phyloP scores from a whole-genome alignment of 148 eudicot species.

The Heliosperma pusillum region DNA sequence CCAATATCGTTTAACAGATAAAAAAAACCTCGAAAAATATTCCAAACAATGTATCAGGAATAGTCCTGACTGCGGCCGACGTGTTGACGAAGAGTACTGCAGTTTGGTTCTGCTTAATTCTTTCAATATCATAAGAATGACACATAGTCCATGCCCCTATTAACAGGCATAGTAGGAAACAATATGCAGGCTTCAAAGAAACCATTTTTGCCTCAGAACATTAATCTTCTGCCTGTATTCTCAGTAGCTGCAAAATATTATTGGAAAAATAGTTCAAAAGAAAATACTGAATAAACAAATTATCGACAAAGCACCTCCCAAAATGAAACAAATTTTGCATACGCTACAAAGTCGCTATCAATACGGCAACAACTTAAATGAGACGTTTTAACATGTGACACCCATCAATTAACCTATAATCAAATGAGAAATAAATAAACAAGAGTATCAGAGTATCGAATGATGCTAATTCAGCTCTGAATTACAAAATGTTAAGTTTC shows the following conservation, averaged over 20 bases:
- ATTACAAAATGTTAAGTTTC: too few species aligned
- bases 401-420: too few species aligned
- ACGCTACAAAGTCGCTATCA: constrained; percentile 1
- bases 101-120: constrained; percentile 43
- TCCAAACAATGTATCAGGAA: constrained; percentile 75
- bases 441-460: not conserved
- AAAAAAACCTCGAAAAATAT: constrained; percentile 71
- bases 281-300: not conserved
- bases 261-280: constrained; percentile 3
- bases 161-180: constrained; percentile 32
- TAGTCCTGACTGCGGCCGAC: constrained; percentile 39
- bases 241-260: constrained; percentile 16
- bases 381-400: too few species aligned
- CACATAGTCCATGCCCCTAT: constrained; percentile 32
- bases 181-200: constrained; percentile 23
- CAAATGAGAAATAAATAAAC: too few species aligned
- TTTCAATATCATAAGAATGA: constrained; percentile 33
- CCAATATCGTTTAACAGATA: not conserved
- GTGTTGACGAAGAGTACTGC: constrained; percentile 57
- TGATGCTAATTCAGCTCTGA: not conserved
- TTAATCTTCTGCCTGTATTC: constrained; percentile 22
- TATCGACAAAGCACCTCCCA: not conserved
- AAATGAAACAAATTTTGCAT: too few species aligned
- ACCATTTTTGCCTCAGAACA: constrained; percentile 48
- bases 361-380: not conserved